Evolutionary conservation across 768 basidiomycete genomes (phyloP).

Genomic region (Crepidotus variabilis): DNA sequence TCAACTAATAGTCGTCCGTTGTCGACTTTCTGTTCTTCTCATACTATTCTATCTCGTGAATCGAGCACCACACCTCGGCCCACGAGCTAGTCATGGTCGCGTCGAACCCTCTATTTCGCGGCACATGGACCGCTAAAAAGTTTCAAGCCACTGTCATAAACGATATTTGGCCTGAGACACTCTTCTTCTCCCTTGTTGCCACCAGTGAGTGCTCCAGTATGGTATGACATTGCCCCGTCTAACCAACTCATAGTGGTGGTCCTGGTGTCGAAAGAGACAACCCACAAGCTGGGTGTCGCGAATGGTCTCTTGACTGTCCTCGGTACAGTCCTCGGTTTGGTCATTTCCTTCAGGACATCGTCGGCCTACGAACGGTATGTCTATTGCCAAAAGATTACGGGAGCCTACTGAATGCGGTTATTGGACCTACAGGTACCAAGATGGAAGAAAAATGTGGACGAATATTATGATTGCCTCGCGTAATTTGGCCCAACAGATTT

Average conservation of each 20-base stretch:
- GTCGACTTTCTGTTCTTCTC: not conserved
- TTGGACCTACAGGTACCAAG: slow-evolving; percentile 44
- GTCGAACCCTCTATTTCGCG: slow-evolving; percentile 38
- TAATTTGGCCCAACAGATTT: slow-evolving; percentile 57
- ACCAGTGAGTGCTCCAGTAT: slow-evolving; percentile 70
- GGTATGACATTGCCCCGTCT: slow-evolving; percentile 87
- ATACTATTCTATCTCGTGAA: not conserved
- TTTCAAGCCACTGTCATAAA: slow-evolving; percentile 56
- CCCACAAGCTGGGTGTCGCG: slow-evolving; percentile 44
- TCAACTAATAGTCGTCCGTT: not conserved
- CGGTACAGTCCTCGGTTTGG: slow-evolving; percentile 69
- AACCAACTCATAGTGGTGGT: slow-evolving; percentile 46
- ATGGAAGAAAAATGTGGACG: slow-evolving; percentile 71
- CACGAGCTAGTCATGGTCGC: not conserved
- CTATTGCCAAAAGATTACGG: not conserved
- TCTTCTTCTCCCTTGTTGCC: slow-evolving; percentile 56
- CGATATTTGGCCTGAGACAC: slow-evolving; percentile 59
- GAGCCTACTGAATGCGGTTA: not conserved
- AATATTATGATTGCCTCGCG: slow-evolving; percentile 53
- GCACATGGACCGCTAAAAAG: slow-evolving; percentile 45
- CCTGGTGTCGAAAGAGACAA: slow-evolving; percentile 47
- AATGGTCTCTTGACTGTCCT: slow-evolving; percentile 62
- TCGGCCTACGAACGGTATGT: slow-evolving; percentile 64
- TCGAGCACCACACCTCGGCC: not conserved
- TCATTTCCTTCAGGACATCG: slow-evolving; percentile 70